Evolutionary conservation across 1,139 yeast genomes (phyloP), one percentile per base, ranked within the genome.

Genomic region (Scheffersomyces cryptocercus): DNA sequence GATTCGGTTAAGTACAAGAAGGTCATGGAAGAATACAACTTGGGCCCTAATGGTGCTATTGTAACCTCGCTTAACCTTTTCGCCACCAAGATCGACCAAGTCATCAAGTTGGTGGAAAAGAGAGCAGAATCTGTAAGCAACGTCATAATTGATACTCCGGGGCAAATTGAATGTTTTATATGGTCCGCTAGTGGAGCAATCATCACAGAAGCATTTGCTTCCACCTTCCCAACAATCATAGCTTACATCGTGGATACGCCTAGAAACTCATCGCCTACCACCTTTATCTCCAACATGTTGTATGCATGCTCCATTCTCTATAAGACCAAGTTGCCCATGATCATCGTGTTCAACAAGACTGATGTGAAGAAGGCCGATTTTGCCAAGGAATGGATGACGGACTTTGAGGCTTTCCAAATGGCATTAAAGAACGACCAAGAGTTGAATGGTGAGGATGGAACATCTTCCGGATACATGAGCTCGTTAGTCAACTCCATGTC

Each of bases 41-140:
- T 95, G 46, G 99, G 99, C 0, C 99, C 99, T 8, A 95, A 95
- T 61, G 99, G 99, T 41, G 98, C 99, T 5, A 95, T 95, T 61
- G 96, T 95, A 53, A 95, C 99, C 0, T 88, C 97, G 12, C 73
- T 95, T 49, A 95, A 95, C 60, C 70, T 95, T 44, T 95, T 95
- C 59, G 75, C 97, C 41, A 95, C 99, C 26, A 95, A 95, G 65
- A 89, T 95, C 45, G 99, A 95, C 61, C 99, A 95, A 67, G 98
- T 95, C 6, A 82, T 95, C 46, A 78, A 81, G 38, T 73, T 95
- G 38, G 88, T 91, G 15, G 96, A 91, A 58, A 89, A 89, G 59
- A 79, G 95, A 56, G 75, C 88, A 1, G 84, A 81, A 28, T 69
- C 70, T 37, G 78, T 79, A 49, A 67, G 81, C 28, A 85, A 90